Evolutionary conservation across 2,329 filamentous ascomycete species (phyloP).

Genomic region (Talaromyces atroroseus): DNA sequence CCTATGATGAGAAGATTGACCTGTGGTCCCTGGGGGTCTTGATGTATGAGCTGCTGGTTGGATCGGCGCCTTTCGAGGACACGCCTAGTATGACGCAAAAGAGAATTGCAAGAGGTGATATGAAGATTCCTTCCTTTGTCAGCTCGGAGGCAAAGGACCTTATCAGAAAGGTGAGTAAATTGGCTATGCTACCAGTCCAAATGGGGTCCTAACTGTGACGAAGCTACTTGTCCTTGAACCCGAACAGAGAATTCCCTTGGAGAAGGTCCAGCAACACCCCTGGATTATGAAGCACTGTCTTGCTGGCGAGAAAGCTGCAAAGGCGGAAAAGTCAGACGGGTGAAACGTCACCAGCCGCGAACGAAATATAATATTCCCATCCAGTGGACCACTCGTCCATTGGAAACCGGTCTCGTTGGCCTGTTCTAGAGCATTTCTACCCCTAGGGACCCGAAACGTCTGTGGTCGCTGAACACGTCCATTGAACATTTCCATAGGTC

Average conservation of each 20-base stretch:
- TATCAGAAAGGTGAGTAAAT: constrained; percentile 67
- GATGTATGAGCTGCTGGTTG: constrained; percentile 64
- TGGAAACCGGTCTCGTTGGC: not conserved
- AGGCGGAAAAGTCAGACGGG: not conserved
- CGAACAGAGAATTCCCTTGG: constrained; percentile 82
- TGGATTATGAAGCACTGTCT: constrained; percentile 93
- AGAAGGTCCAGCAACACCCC: constrained; percentile 81
- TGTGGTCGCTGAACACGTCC: too few relatives aligned
- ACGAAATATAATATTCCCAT: not conserved
- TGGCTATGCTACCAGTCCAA: not conserved
- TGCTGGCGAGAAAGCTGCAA: not conserved
- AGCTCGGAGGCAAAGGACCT: constrained; percentile 63
- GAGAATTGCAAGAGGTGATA: constrained; percentile 1
- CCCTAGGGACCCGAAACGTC: not conserved
- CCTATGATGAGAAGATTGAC: constrained; percentile 91
- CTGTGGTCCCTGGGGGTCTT: constrained; percentile 78
- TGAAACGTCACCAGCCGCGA: not conserved
- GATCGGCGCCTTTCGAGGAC: constrained; percentile 6
- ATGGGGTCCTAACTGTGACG: constrained; percentile 18
- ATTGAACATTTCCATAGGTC: not conserved
- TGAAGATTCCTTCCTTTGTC: constrained; percentile 55
- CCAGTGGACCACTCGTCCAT: not conserved
- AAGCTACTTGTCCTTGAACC: constrained; percentile 85
- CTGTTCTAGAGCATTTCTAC: not conserved
- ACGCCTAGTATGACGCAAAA: constrained; percentile 1